A percentile compares a stretch with the other conserved stretches of the same genome.
Evolutionary conservation across 2,329 filamentous ascomycete species (phyloP).

Genomic region (Cercospora sesami): DNA sequence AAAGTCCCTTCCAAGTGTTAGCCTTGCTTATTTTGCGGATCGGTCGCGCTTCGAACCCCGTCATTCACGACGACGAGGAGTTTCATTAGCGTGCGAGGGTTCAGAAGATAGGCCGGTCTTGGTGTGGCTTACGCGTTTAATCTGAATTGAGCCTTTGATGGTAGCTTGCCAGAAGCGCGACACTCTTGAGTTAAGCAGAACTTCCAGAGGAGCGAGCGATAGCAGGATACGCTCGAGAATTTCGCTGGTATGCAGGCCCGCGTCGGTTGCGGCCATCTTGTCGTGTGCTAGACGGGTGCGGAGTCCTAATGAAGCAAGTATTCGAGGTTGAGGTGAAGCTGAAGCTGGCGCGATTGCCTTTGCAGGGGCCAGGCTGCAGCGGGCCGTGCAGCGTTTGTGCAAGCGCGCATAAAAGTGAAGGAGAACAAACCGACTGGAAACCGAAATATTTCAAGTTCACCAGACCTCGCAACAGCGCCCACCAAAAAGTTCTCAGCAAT

Average conservation of each 20-base stretch:
- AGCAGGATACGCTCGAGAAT: conserved; percentile 13
- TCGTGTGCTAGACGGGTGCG: too few species aligned
- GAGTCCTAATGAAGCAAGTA: too few species aligned
- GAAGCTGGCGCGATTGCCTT: too few species aligned
- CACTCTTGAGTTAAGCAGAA: neutral
- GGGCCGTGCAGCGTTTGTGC: neutral
- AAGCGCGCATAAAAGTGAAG: neutral
- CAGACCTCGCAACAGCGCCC: neutral
- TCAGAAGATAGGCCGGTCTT: too few species aligned
- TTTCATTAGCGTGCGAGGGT: too few species aligned
- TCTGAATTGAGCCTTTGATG: too few species aligned
- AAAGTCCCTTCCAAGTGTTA: too few species aligned
- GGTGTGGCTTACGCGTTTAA: too few species aligned
- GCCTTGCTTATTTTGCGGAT: too few species aligned
- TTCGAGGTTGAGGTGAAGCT: neutral
- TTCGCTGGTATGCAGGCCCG: conserved; percentile 5
- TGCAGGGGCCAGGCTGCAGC: neutral
- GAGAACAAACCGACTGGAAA: neutral
- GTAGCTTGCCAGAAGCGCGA: neutral
- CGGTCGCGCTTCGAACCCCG: too few species aligned
- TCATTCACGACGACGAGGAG: too few species aligned
- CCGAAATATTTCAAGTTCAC: neutral
- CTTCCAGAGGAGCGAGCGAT: neutral
- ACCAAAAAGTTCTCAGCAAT: too few species aligned
- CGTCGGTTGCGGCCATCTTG: neutral